Evolutionary conservation across 1,284 basidiomycete genomes (phyloP).

Genomic region (Ustilago shanxiensis): DNA sequence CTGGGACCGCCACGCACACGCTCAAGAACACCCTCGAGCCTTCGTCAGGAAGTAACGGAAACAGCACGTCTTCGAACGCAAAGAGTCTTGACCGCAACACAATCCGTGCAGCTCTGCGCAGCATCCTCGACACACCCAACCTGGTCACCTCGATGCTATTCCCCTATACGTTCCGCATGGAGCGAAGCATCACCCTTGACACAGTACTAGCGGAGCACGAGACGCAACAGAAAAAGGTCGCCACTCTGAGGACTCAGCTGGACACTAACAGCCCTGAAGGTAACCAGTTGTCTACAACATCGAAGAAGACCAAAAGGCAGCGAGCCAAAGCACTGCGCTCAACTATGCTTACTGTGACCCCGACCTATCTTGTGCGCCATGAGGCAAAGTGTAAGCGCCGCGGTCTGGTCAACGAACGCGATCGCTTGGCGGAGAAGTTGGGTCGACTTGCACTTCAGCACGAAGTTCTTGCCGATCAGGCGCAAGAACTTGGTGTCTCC

Average conservation of each 20-base stretch:
- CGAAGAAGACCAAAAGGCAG: slow-evolving; percentile 31
- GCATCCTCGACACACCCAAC: slow-evolving; percentile 51
- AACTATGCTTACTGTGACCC: slow-evolving; percentile 34
- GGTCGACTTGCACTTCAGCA: slow-evolving; percentile 49
- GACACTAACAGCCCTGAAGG: slow-evolving; percentile 25
- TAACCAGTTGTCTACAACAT: slow-evolving; percentile 19
- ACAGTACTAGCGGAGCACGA: slow-evolving; percentile 25
- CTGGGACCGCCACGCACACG: slow-evolving; percentile 34
- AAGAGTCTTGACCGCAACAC: slow-evolving; percentile 30
- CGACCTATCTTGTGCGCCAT: slow-evolving; percentile 50
- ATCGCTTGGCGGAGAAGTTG: slow-evolving; percentile 50
- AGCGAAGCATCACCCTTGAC: slow-evolving; percentile 36
- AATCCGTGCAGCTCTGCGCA: slow-evolving; percentile 33
- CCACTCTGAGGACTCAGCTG: slow-evolving; percentile 31
- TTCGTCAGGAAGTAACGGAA: slow-evolving; percentile 1
- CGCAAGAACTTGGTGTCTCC: slow-evolving; percentile 22
- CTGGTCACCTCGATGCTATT: slow-evolving; percentile 58
- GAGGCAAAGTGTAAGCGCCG: slow-evolving; percentile 58
- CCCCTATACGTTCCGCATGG: slow-evolving; percentile 42
- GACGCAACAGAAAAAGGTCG: slow-evolving; percentile 25
- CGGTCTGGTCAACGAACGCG: slow-evolving; percentile 43
- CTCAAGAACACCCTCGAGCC: slow-evolving; percentile 34
- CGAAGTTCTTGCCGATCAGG: slow-evolving; percentile 24
- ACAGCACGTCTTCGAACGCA: slow-evolving; percentile 13
- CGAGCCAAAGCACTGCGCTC: slow-evolving; percentile 36